Percentiles rank a stretch among this genome's conserved stretches.
Evolutionary conservation across 331 rosid genomes (phyloP).

Genomic region (Prunus yedoensis): DNA sequence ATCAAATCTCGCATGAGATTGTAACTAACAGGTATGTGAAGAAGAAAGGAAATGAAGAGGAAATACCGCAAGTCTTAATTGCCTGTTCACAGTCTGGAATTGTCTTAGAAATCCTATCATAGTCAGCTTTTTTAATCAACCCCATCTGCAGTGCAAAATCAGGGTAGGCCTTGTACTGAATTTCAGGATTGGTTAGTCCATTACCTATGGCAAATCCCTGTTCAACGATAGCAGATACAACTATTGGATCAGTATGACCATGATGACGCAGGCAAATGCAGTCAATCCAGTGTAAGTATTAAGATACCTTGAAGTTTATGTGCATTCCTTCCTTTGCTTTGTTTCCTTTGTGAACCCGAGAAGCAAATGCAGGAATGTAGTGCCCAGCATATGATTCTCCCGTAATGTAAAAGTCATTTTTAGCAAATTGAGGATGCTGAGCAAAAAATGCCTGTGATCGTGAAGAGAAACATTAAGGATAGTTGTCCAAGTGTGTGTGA

Average conservation of each 20-base stretch:
- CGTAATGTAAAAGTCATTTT: slow-evolving; percentile 81
- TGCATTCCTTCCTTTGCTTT: slow-evolving; percentile 73
- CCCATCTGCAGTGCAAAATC: slow-evolving; percentile 71
- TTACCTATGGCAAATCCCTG: slow-evolving; percentile 98
- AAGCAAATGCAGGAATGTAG: slow-evolving; percentile 90
- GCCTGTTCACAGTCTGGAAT: slow-evolving; percentile 62
- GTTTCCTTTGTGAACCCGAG: slow-evolving; percentile 83
- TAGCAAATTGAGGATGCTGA: slow-evolving; percentile 58
- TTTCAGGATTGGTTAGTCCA: slow-evolving; percentile 83
- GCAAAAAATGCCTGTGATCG: slow-evolving; percentile 67
- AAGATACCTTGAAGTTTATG: slow-evolving; percentile 71
- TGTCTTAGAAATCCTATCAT: slow-evolving; percentile 43
- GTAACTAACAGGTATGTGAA: slow-evolving; percentile 1
- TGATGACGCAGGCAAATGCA: slow-evolving; percentile 1
- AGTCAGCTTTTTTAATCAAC: slow-evolving; percentile 53
- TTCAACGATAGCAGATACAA: slow-evolving; percentile 9
- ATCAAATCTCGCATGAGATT: not conserved
- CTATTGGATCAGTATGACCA: not conserved
- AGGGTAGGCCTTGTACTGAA: slow-evolving; percentile 75
- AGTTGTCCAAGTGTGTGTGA: not conserved
- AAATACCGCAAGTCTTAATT: slow-evolving; percentile 56
- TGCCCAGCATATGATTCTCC: slow-evolving; percentile 99
- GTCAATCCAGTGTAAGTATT: not conserved
- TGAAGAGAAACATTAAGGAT: not conserved
- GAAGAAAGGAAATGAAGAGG: not conserved